Base-by-base conservation (phyloP, 2,329 filamentous ascomycete genomes). In the Stemphylium beticola region DNA sequence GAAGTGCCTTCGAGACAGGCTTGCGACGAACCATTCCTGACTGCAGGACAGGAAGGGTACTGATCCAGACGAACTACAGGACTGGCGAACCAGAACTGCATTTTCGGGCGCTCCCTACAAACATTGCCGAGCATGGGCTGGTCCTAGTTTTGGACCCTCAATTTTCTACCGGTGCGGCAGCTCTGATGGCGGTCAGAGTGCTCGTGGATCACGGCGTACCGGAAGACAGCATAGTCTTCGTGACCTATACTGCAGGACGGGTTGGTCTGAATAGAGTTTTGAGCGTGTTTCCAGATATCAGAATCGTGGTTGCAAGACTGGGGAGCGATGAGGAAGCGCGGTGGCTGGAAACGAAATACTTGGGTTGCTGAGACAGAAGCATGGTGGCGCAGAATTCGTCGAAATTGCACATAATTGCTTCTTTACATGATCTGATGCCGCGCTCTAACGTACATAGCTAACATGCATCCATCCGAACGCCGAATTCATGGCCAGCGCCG, bases 101-200 rank as follows among this genome's bases (percentile, higher is more conserved):
- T 75, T 98, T 93, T 72, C 83, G 93, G 55, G 91, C 91, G 61
- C 80, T 99, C 3, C 90, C 74, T 7, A 69, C 82, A 89, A 65
- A 91, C 57, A 90, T 98, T 51, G 78, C 84, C 55, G 76, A 83
- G 37, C 90, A 96, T 69, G 87, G 91, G 61, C 89, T 89, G 44
- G 92, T 99, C 15, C 80, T 99, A 56, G 81, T 99, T 7, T 80
- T 98, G 17, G 95, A 98, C 74, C 88, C 93, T 12, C 95, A 99
- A 73, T 97, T 98, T 90, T 92, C 91, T 22, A 93, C 89, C 57
- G 95, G 95, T 38, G 93, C 93, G 32, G 85, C 86, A 11, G 86
- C 86, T 4, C 79, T 99, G 53, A 99, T 99, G 95, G 92, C 95
- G 0, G 93, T 98, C 37, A 90, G 95, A 69, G 91, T 98, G n/a